These are phyloP conservation scores for Aureobasidium namibiae DNA, from an alignment of 2,329 filamentous ascomycete species.

Conservation along the genomic window DNA sequence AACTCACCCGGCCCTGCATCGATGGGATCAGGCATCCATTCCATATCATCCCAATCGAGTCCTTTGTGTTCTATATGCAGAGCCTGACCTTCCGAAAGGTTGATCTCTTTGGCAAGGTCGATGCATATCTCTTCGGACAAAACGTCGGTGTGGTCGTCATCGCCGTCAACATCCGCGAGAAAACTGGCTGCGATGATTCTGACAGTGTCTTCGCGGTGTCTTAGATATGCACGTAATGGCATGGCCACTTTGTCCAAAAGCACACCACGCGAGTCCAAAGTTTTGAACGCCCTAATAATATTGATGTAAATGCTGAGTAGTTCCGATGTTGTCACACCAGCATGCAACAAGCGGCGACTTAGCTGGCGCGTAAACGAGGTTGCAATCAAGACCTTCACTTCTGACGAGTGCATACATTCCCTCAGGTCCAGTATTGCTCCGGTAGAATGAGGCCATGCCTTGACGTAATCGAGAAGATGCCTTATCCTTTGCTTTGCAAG, in stretches of 20 bases:
- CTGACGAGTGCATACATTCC: slow-evolving; percentile 55
- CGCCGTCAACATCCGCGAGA: slow-evolving; percentile 50
- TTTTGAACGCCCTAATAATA: slow-evolving; percentile 69
- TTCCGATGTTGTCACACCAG: slow-evolving; percentile 66
- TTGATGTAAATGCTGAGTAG: slow-evolving; percentile 71
- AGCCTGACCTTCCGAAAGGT: slow-evolving; percentile 50
- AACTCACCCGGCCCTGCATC: slow-evolving; percentile 64
- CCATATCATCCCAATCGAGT: slow-evolving; percentile 84
- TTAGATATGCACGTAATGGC: slow-evolving; percentile 66
- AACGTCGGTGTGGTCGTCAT: slow-evolving; percentile 29
- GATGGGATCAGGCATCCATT: slow-evolving; percentile 85
- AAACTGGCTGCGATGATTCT: slow-evolving; percentile 69
- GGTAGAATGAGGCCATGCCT: slow-evolving; percentile 63
- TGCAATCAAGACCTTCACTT: slow-evolving; percentile 61
- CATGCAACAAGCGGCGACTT: slow-evolving; percentile 60
- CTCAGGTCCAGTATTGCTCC: slow-evolving; percentile 68
- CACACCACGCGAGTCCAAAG: slow-evolving; percentile 68
- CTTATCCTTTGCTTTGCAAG: slow-evolving; percentile 34
- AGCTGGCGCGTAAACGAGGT: slow-evolving; percentile 59
- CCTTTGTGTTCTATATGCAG: slow-evolving; percentile 40
- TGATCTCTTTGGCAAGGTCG: slow-evolving; percentile 60
- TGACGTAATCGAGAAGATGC: slow-evolving; percentile 72
- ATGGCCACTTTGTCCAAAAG: slow-evolving; percentile 66
- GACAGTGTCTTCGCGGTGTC: slow-evolving; percentile 68
- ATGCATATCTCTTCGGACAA: slow-evolving; percentile 46